Conservation (phyloP, 495 filamentous ascomycete species). For the Umbilicaria muhlenbergii region DNA sequence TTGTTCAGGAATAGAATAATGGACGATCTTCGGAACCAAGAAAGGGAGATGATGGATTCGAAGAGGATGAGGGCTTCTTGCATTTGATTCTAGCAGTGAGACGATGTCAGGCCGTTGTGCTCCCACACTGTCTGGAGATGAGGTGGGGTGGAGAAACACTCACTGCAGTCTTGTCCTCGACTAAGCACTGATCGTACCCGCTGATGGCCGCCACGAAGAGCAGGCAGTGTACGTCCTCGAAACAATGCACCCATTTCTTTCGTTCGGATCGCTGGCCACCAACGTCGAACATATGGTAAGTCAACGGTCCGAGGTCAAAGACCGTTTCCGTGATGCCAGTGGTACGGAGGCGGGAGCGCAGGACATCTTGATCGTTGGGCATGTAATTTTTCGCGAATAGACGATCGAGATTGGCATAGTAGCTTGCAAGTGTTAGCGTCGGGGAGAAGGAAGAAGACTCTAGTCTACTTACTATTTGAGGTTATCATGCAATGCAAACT, state of each 20-base stretch:
- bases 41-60: conserved; percentile 91
- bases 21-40: conserved; percentile 92
- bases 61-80: conserved; percentile 97
- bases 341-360: conserved; percentile 81
- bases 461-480: conserved; percentile 62
- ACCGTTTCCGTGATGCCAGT: conserved; percentile 96
- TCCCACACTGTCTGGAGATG: neutral
- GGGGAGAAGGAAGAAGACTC: neutral
- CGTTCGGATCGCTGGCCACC: conserved; percentile 93
- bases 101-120: neutral
- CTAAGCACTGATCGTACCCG: conserved; percentile 91
- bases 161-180: conserved; percentile 95
- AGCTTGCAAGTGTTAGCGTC: conserved; percentile 39
- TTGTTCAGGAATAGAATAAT: conserved; percentile 99
- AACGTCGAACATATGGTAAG: conserved; percentile 98
- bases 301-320: conserved; percentile 87
- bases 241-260: conserved; percentile 99
- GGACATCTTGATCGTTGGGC: conserved; percentile 91
- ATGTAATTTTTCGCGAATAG: conserved; percentile 77
- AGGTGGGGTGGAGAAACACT: conserved; percentile 20
- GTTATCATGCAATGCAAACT: conserved; percentile 94
- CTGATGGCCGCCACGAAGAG: conserved; percentile 93
- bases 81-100: conserved; percentile 81
- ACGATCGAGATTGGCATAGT: conserved; percentile 78
- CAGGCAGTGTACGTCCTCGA: conserved; percentile 88